Evolutionary conservation across 2,329 filamentous ascomycete species (phyloP).

Genomic region (Endoconidiophora polonica): DNA sequence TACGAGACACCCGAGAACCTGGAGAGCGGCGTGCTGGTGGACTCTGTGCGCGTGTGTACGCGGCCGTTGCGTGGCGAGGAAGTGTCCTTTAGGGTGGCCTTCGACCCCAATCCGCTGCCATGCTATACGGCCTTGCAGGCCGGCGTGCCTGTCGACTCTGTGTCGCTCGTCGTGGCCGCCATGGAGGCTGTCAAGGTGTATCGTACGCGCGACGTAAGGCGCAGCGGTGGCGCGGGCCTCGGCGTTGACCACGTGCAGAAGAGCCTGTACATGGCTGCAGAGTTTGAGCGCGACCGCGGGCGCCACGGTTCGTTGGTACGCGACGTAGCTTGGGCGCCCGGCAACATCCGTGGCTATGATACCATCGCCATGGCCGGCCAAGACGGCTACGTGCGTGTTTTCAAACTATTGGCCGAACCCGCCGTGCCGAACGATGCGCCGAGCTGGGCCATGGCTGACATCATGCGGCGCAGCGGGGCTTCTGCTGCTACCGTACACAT

Average conservation of each 20-base stretch:
- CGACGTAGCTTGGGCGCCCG: conserved; percentile 83
- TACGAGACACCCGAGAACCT: conserved; percentile 72
- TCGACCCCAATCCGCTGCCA: conserved; percentile 74
- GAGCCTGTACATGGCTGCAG: conserved; percentile 67
- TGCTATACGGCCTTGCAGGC: conserved; percentile 62
- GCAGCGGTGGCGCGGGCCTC: conserved; percentile 32
- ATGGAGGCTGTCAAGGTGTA: conserved; percentile 75
- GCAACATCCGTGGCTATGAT: conserved; percentile 79
- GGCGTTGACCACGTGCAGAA: conserved; percentile 41
- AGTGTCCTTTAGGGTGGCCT: conserved; percentile 68
- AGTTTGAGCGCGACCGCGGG: conserved; percentile 47
- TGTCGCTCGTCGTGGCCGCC: conserved; percentile 70
- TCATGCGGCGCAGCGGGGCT: conserved; percentile 19
- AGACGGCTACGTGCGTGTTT: conserved; percentile 81
- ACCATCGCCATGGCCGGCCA: conserved; percentile 83
- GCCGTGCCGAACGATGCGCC: conserved; percentile 28
- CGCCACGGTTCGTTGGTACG: conserved; percentile 48
- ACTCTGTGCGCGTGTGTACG: conserved; percentile 18
- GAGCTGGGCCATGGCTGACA: conserved; percentile 31
- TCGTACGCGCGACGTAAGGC: conserved; percentile 46
- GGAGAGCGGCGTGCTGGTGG: conserved; percentile 59
- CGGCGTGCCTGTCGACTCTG: conserved; percentile 61
- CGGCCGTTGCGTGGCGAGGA: conserved; percentile 67
- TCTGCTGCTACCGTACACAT: conserved; percentile 20
- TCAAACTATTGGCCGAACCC: conserved; percentile 50